Percentiles rank a stretch among this genome's conserved stretches.
Evolutionary conservation across 2,329 filamentous ascomycete species (phyloP).

Genomic region (Cordyceps militaris): DNA sequence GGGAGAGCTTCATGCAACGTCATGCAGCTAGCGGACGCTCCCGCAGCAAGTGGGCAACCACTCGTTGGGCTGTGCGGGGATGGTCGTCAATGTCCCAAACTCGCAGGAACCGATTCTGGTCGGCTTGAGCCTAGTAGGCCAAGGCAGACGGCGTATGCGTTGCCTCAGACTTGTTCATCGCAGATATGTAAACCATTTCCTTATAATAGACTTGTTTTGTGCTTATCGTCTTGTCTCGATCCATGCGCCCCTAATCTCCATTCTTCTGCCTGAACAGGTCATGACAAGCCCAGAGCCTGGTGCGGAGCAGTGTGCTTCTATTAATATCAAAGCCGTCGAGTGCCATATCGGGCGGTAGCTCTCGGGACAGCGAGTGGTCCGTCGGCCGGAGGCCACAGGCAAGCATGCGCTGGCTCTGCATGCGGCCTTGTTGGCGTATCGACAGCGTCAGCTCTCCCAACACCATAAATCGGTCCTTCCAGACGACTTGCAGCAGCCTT

Average conservation of each 20-base stretch:
- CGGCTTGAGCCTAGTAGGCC: background rate
- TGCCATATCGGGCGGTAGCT: background rate
- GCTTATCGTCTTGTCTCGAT: background rate
- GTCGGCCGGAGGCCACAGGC: background rate
- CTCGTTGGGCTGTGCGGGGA: slow-evolving; percentile 7
- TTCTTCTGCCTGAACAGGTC: background rate
- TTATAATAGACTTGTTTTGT: background rate
- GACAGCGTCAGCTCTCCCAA: background rate
- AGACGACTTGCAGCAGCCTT: background rate
- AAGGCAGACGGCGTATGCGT: background rate
- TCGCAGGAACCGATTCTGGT: slow-evolving; percentile 3
- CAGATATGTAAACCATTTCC: background rate
- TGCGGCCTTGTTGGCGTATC: background rate
- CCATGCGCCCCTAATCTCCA: background rate
- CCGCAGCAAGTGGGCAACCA: slow-evolving; percentile 11
- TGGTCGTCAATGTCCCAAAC: background rate
- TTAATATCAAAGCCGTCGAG: background rate
- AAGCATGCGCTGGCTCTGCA: background rate
- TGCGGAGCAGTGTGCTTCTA: no score
- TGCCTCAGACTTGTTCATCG: background rate
- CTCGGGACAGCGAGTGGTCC: background rate
- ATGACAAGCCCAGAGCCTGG: no score
- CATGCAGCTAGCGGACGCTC: slow-evolving; percentile 8
- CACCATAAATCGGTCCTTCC: background rate
- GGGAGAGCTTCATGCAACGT: slow-evolving; percentile 5